A percentile compares a stretch with the other conserved stretches of the same genome.
Conservation (phyloP, 2,329 filamentous ascomycete species). For the Ilyonectria destructans region DNA sequence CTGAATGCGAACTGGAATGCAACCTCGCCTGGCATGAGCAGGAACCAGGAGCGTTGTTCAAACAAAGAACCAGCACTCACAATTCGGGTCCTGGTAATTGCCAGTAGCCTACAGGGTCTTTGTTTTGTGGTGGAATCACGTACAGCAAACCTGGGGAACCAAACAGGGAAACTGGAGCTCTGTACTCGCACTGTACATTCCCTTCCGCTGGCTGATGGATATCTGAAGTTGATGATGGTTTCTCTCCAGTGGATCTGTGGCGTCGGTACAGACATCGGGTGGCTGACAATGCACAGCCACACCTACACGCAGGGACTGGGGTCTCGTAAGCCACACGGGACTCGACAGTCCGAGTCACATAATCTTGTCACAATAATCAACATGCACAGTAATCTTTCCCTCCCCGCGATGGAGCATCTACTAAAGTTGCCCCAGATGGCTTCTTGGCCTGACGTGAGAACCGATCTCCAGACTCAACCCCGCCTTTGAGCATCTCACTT, state of each 20-base stretch:
- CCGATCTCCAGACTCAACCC: slow-evolving; percentile 16
- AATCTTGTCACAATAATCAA: not conserved
- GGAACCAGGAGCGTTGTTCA: not conserved
- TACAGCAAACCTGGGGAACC: not conserved
- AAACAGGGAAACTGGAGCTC: not conserved
- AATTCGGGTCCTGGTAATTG: not conserved
- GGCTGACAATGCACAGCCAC: slow-evolving; percentile 37
- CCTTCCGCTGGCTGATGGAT: slow-evolving; percentile 25
- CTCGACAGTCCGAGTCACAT: slow-evolving; percentile 4
- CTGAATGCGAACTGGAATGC: not conserved
- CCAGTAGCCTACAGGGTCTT: not conserved
- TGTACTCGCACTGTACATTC: slow-evolving; percentile 27
- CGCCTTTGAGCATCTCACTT: slow-evolving; percentile 12
- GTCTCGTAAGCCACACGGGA: slow-evolving; percentile 6
- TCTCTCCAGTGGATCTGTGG: slow-evolving; percentile 49
- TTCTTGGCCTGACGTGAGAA: not conserved
- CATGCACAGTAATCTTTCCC: not conserved
- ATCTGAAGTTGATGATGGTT: slow-evolving; percentile 47
- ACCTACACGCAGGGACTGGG: slow-evolving; percentile 24
- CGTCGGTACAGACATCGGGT: slow-evolving; percentile 35
- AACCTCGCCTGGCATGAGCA: not conserved
- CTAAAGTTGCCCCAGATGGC: not conserved
- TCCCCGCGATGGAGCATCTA: not conserved
- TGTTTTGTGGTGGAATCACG: not conserved
- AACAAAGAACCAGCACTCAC: not conserved